Percentiles rank a stretch among this genome's conserved stretches.
Conservation (phyloP, 352 stramenopile species). For the Phytopythium vexans region DNA sequence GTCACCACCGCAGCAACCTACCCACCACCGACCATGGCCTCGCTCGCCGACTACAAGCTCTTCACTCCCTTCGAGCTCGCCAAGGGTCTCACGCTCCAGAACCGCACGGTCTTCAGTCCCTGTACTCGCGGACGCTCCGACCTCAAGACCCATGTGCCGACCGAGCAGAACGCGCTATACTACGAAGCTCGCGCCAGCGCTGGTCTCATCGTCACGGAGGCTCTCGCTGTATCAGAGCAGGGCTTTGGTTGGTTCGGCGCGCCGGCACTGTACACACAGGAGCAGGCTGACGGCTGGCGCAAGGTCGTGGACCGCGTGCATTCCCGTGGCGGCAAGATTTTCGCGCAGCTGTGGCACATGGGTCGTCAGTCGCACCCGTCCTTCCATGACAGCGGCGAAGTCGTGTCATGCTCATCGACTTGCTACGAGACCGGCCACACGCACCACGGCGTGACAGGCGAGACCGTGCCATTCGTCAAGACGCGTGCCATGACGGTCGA, state of each 20-base stretch:
- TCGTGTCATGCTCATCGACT: slow-evolving; percentile 50
- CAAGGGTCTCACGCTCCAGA: slow-evolving; percentile 24
- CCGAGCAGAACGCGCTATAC: slow-evolving; percentile 31
- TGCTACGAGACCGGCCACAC: slow-evolving; percentile 19
- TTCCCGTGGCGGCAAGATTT: no score
- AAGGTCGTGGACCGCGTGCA: no score
- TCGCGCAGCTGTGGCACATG: no score
- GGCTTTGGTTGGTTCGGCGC: slow-evolving; percentile 24
- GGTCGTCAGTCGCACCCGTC: no score
- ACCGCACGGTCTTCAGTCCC: slow-evolving; percentile 42
- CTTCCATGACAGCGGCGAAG: no score
- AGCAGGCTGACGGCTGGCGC: no score
- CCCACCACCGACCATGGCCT: slow-evolving; percentile 20
- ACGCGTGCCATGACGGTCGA: slow-evolving; percentile 57
- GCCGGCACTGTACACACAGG: slow-evolving; percentile 35
- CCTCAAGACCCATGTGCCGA: slow-evolving; percentile 18
- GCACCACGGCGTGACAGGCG: slow-evolving; percentile 20
- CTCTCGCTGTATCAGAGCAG: slow-evolving; percentile 18
- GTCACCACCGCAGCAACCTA: no score
- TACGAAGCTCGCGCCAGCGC: slow-evolving; percentile 15
- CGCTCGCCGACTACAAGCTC: slow-evolving; percentile 25
- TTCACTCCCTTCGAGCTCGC: slow-evolving; percentile 29
- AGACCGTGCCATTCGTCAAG: slow-evolving; percentile 18
- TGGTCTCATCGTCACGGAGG: slow-evolving; percentile 21
- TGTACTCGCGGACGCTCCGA: slow-evolving; percentile 27